Percentiles rank a stretch among this genome's conserved stretches.
Evolutionary conservation across 1,284 basidiomycete genomes (phyloP).

Genomic region (Trametes pubescens): DNA sequence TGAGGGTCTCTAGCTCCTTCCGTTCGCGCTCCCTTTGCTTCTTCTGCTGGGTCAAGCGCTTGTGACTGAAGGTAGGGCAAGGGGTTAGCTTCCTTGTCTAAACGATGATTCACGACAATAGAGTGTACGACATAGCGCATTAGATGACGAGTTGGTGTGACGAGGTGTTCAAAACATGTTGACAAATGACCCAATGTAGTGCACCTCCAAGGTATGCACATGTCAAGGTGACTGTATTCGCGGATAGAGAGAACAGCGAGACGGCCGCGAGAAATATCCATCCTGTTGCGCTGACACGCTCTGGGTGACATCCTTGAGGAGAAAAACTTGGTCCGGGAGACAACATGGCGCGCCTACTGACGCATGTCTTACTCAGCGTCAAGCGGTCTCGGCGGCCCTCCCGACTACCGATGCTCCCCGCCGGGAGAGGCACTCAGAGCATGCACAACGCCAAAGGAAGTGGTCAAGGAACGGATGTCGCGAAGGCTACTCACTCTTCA

Average conservation of each 20-base stretch:
- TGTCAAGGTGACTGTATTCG: too few relatives aligned
- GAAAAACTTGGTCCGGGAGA: neutral
- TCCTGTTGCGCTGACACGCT: neutral
- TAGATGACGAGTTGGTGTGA: neutral
- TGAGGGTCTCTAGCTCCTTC: conserved; percentile 92
- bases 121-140: neutral
- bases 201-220: too few relatives aligned
- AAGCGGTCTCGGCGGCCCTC: neutral
- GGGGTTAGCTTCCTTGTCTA: conserved; percentile 22
- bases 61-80: conserved; percentile 69
- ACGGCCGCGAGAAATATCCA: too few relatives aligned
- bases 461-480: neutral
- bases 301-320: neutral
- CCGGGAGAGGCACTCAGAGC: conserved; percentile 6
- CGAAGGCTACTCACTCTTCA: conserved; percentile 81
- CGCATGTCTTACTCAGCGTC: conserved; percentile 16
- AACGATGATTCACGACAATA: neutral
- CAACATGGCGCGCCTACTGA: conserved; percentile 6
- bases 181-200: too few relatives aligned
- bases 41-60: conserved; percentile 95
- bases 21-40: conserved; percentile 93
- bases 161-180: neutral
- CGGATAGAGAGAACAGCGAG: too few relatives aligned
- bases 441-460: too few relatives aligned
- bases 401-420: conserved; percentile 6